Base-by-base conservation (phyloP, 805 yeast species). In the Wickerhamomyces subpelliculosus region DNA sequence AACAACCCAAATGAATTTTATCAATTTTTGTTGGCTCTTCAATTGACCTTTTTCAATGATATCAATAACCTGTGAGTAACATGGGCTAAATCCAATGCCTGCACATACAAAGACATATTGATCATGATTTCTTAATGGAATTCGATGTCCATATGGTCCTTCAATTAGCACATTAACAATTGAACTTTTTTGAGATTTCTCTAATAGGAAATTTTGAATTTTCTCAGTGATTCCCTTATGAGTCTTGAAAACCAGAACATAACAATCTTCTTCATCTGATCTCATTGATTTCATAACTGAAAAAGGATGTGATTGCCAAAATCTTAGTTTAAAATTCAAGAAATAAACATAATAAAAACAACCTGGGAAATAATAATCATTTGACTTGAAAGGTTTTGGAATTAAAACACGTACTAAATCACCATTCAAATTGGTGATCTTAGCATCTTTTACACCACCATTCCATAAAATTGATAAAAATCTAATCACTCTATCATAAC, bases 281-380 rank as follows among this genome's bases (percentile, higher is more conserved):
- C 65, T 41, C 59, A 39, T 61, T 2, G 64, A 63, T 21, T 70
- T 60, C 45, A 73, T 64, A 10, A 73, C 58, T 3, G 89, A 79
- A 58, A 84, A 82, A 10, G 90, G 90, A 55, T 83, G 88, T 4
- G 82, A 75, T 55, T 82, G 86, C 35, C 36, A 51, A 75, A 75
- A 43, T 67, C 63, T 18, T 5, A 46, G 21, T 6, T 57, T 52
- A 17, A 68, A 60, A 35, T 72, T 59, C 37, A 80, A 44, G 55
- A 82, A 77, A 58, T 80, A 72, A 32, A 83, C 58, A 49, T 65
- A 82, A 10, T 70, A 72, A 51, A 62, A 74, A 17, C 70, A 62
- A 27, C 84, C 83, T 2, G 85, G 78, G 40, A 51, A 59, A 27
- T 70, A 63, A 14, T 32, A 31, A 19, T 43, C 47, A 16, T 62